Evolutionary conservation across 1,284 basidiomycete genomes (phyloP), one percentile per base, ranked within the genome.

Genomic region (Fomitopsis schrenkii): DNA sequence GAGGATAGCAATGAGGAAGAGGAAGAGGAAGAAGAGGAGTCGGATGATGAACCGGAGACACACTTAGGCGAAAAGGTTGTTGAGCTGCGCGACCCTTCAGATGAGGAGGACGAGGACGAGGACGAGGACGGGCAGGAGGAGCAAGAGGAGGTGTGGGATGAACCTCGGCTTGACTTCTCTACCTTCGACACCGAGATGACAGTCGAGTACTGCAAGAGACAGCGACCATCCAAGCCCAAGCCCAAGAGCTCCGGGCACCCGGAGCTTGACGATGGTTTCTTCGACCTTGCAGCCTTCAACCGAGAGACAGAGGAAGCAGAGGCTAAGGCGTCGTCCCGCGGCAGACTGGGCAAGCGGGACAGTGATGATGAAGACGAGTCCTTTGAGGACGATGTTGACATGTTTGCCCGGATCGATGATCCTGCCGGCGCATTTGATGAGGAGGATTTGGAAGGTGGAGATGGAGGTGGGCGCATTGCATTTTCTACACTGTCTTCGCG

Each of bases 181-280:
- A 50, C 12, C 26, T 50, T 40, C 14, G 48, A 50, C 28, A 50
- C 48, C 6, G 48, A 50, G 17, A 15, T 30, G 48, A 33, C 28
- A 10, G 19, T 22, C 5, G 12, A 15, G 6, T 50, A 30, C 22
- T 5, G 15, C 28, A 33, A n/a, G 26, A 30, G 28, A 4, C 2
- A 30, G 17, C 48, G 17, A 50, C 28, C 48, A 14, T 30, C 48
- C 38, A 40, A 40, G 14, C 38, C 63, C 10, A 67, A 69, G 62
- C 55, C 63, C 26, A 73, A 74, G 60, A 63, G 67, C 19, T 69
- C 63, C 36, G 69, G 72, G 19, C 81, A 86, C 65, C 80, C 87
- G 6, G 84, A 83, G 54, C 83, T 98, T n/a, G 91, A 98, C 75
- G 97, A 98, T 73, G 87, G 83, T 30, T 98, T 99, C 79, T 99